These are phyloP conservation scores for Neophaeococcomyces aloes DNA, from an alignment of 2,329 filamentous ascomycete species.

Conservation along the genomic window DNA sequence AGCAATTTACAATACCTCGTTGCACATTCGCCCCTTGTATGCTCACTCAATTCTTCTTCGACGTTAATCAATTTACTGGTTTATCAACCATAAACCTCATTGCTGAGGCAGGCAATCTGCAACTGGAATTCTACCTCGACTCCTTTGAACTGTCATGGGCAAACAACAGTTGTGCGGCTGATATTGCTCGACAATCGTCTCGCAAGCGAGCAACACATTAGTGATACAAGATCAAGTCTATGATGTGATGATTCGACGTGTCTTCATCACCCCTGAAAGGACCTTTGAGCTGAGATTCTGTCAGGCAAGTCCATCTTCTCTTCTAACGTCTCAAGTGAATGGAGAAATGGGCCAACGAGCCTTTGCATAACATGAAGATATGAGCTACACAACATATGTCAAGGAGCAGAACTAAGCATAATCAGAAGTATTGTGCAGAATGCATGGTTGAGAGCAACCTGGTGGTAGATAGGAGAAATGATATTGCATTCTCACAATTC, in stretches of 20 bases:
- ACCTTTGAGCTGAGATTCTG: too few relatives aligned
- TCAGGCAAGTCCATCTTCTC: too few relatives aligned
- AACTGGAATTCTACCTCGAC: conserved; percentile 39
- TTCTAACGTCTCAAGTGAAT: too few relatives aligned
- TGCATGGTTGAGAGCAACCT: too few relatives aligned
- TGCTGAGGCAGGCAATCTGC: conserved; percentile 32
- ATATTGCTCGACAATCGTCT: conserved; percentile 16
- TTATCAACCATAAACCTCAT: conserved; percentile 41
- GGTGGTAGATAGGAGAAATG: too few relatives aligned
- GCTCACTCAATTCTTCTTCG: conserved; percentile 35
- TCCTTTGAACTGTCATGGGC: conserved; percentile 39
- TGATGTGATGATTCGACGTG: background rate
- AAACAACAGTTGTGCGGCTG: conserved; percentile 41
- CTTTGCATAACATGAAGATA: too few relatives aligned
- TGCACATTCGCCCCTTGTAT: conserved; percentile 27
- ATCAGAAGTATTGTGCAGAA: too few relatives aligned
- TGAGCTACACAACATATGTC: too few relatives aligned
- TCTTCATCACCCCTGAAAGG: background rate
- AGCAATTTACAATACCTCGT: conserved; percentile 28
- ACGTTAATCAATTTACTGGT: conserved; percentile 27
- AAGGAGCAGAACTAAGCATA: too few relatives aligned
- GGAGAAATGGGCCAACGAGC: too few relatives aligned
- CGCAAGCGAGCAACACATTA: background rate
- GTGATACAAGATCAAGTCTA: background rate
- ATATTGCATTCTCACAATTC: too few relatives aligned